A percentile compares a stretch with the other conserved stretches of the same genome.
Conservation (phyloP, 2,329 filamentous ascomycete genomes). For the Penicillium sp. region DNA sequence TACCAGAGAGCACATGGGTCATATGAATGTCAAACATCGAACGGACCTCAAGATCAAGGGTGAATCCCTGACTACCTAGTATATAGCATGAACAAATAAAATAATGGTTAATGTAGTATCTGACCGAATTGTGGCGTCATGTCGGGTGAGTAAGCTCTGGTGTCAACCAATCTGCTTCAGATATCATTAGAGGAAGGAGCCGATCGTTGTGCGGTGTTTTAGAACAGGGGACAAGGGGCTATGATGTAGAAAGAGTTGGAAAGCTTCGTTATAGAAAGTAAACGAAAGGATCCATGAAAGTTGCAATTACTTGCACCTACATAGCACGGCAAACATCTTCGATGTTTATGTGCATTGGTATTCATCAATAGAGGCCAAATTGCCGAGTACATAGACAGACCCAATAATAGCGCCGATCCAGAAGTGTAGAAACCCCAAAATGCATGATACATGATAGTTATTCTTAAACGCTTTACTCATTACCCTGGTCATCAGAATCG, state of each 20-base stretch:
- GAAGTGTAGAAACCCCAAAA: not conserved
- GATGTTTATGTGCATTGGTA: not conserved
- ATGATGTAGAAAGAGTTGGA: no score
- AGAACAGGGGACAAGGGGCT: no score
- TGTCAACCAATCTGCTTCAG: not conserved
- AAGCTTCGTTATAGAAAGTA: no score
- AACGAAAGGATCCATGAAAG: no score
- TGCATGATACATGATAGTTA: not conserved
- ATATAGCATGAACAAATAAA: no score
- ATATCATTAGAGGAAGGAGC: constrained; percentile 5
- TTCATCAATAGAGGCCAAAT: not conserved
- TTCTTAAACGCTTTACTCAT: constrained; percentile 24
- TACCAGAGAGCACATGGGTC: no score
- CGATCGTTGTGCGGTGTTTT: constrained; percentile 16
- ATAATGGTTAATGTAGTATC: no score
- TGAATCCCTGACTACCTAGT: no score
- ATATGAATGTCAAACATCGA: no score
- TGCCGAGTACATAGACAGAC: not conserved
- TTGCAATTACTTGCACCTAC: no score
- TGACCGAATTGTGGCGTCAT: not conserved
- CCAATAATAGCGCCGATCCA: not conserved
- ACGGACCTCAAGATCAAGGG: no score
- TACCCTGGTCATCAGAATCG: constrained; percentile 35
- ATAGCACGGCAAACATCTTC: not conserved
- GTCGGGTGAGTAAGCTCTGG: not conserved